These are phyloP conservation scores for Meyerozyma guilliermondii DNA, from an alignment of 1,139 yeast genomes.

Conservation along the genomic window DNA sequence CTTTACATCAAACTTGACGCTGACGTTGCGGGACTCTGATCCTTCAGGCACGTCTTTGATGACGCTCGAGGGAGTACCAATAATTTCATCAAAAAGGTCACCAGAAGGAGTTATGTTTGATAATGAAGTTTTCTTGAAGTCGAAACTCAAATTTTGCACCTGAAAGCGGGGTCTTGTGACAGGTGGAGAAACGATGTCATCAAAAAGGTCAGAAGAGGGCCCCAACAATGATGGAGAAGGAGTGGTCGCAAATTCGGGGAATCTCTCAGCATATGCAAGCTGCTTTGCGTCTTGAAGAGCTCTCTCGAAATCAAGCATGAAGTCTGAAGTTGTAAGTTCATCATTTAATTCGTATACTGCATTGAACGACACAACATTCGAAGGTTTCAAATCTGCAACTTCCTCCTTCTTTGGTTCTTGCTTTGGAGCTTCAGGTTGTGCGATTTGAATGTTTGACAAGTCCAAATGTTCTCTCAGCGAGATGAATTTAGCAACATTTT, in stretches of 20 bases:
- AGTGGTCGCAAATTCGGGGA: conserved; percentile 42
- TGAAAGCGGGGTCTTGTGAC: conserved; percentile 55
- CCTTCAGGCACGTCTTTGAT: conserved; percentile 2
- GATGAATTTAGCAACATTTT: conserved; percentile 51
- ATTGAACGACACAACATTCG: background rate
- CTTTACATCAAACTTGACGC: conserved; percentile 44
- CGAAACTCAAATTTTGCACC: conserved; percentile 29
- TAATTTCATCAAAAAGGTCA: conserved; percentile 37
- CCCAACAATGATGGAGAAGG: conserved; percentile 26
- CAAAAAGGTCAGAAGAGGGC: conserved; percentile 54
- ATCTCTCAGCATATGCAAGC: conserved; percentile 37
- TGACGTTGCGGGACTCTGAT: conserved; percentile 20
- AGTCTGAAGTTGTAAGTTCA: conserved; percentile 22
- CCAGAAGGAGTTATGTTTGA: conserved; percentile 12
- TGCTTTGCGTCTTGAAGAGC: conserved; percentile 28
- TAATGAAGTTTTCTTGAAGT: conserved; percentile 14
- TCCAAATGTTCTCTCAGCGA: conserved; percentile 64
- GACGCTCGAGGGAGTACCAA: conserved; percentile 23
- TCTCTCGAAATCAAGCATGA: conserved; percentile 27
- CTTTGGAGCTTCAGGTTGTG: conserved; percentile 28
- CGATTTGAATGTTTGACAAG: conserved; percentile 61
- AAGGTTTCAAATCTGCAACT: conserved; percentile 6
- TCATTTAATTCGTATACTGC: conserved; percentile 19
- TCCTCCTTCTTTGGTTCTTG: conserved; percentile 10
- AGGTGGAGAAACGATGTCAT: conserved; percentile 56